Conservation (phyloP, 805 yeast genomes). For the Candida khao-thaluensis region DNA sequence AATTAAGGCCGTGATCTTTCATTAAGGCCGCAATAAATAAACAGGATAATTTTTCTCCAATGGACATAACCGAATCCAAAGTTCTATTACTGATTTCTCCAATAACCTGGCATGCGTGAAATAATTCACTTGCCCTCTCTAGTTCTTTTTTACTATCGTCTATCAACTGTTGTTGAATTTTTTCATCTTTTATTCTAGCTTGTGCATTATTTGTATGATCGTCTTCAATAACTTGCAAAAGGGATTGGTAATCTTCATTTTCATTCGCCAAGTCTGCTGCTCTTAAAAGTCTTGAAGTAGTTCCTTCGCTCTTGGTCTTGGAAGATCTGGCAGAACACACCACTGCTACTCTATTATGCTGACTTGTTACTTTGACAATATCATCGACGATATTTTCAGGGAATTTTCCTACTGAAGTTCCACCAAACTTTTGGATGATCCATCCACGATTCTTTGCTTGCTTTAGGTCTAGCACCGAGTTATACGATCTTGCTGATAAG, state of each 20-base stretch:
- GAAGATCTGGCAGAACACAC: conserved; percentile 96
- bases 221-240: conserved; percentile 65
- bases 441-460: conserved; percentile 24
- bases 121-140: conserved; percentile 60
- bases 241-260: conserved; percentile 54
- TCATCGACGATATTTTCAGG: conserved; percentile 82
- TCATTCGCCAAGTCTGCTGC: conserved; percentile 81
- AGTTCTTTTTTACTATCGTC: conserved; percentile 64
- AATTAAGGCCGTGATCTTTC: conserved; percentile 76
- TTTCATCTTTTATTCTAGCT: conserved; percentile 42
- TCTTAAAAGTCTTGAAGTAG: conserved; percentile 78
- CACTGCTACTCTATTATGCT: conserved; percentile 72
- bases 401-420: conserved; percentile 95
- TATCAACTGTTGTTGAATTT: conserved; percentile 53
- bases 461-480: conserved; percentile 41
- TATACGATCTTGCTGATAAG: conserved; percentile 29
- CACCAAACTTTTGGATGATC: conserved; percentile 89
- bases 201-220: conserved; percentile 81
- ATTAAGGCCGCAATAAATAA: conserved; percentile 82
- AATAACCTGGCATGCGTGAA: conserved; percentile 85
- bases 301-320: conserved; percentile 89
- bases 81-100: conserved; percentile 92
- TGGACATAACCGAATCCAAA: conserved; percentile 83
- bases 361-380: conserved; percentile 67
- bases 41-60: conserved; percentile 93